Conservation (phyloP, 2,329 filamentous ascomycete species). For the Talaromyces sp. region DNA sequence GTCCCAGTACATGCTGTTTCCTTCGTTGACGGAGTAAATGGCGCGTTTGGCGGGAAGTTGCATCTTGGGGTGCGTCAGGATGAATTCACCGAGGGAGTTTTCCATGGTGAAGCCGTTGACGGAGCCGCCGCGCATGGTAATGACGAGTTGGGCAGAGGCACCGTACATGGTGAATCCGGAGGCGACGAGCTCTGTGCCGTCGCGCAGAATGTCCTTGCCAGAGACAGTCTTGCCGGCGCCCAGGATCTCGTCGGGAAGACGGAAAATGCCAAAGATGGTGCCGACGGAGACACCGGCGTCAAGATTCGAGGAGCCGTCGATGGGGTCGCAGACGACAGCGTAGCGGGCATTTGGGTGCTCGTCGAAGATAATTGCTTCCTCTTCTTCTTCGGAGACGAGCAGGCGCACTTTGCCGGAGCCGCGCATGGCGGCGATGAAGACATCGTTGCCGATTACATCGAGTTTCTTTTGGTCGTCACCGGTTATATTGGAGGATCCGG, state of each 20-base stretch:
- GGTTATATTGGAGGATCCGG: slow-evolving; percentile 89
- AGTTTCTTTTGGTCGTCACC: slow-evolving; percentile 99
- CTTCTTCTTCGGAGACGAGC: slow-evolving; percentile 97
- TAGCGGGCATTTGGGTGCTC: slow-evolving; percentile 74
- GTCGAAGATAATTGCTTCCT: slow-evolving; percentile 82
- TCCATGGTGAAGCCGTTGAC: slow-evolving; percentile 99
- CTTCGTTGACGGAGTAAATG: slow-evolving; percentile 99
- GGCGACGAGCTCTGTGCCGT: slow-evolving; percentile 86
- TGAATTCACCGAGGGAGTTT: slow-evolving; percentile 95
- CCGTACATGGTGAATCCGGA: slow-evolving; percentile 99
- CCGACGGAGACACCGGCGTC: slow-evolving; percentile 97
- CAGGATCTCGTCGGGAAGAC: slow-evolving; percentile 66
- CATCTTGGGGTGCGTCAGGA: slow-evolving; percentile 96
- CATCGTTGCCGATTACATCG: slow-evolving; percentile 96
- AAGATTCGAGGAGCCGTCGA: slow-evolving; percentile 95
- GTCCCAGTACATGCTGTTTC: slow-evolving; percentile 95
- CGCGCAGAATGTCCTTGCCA: slow-evolving; percentile 73
- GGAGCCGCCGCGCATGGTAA: slow-evolving; percentile 87
- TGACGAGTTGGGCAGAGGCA: slow-evolving; percentile 89
- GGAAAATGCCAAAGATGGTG: slow-evolving; percentile 94
- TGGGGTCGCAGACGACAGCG: slow-evolving; percentile 94
- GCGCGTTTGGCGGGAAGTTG: slow-evolving; percentile 70
- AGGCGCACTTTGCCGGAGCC: slow-evolving; percentile 86
- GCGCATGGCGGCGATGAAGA: slow-evolving; percentile 94
- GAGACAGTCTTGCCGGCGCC: slow-evolving; percentile 55